Evolutionary conservation across 495 filamentous ascomycete species (phyloP).

Genomic region (Tetracladium marchalianum): DNA sequence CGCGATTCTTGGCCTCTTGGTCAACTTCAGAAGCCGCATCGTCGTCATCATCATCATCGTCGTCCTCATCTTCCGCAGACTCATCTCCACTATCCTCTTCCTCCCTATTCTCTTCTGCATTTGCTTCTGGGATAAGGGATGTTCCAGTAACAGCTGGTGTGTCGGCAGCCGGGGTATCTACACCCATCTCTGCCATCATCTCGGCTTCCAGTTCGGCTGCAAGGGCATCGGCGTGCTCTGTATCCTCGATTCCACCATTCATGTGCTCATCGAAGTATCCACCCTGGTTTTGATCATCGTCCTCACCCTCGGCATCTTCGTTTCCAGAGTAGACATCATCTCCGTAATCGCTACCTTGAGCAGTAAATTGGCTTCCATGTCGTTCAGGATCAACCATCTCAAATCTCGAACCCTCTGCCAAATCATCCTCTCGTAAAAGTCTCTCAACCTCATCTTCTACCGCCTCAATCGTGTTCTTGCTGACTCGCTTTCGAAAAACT

Average conservation of each 20-base stretch:
- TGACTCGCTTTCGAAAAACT: conserved; percentile 75
- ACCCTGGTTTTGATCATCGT: conserved; percentile 16
- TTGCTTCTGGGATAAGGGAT: conserved; percentile 1
- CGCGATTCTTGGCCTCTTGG: conserved; percentile 32
- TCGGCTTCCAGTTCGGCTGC: conserved; percentile 31
- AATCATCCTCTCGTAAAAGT: conserved; percentile 59
- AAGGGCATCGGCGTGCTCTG: conserved; percentile 20
- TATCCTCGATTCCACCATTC: conserved; percentile 4
- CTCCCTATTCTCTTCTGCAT: conserved; percentile 16
- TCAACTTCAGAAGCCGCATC: conserved; percentile 39
- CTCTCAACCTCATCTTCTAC: conserved; percentile 76
- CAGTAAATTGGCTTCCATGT: conserved; percentile 34
- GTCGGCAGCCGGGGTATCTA: conserved; percentile 4
- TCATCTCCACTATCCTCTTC: conserved; percentile 30
- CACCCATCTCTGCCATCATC: conserved; percentile 23
- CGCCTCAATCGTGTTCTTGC: conserved; percentile 76
- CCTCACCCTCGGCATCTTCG: conserved; percentile 40
- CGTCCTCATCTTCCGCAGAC: conserved; percentile 28
- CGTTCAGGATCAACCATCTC: conserved; percentile 56
- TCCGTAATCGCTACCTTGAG: conserved; percentile 27
- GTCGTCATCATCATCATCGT: no score
- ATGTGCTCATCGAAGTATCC: conserved; percentile 18
- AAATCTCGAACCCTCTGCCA: conserved; percentile 42
- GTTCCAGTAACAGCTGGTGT: conserved; percentile 12
- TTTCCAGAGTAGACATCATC: conserved; percentile 40